Evolutionary conservation across 2,329 filamentous ascomycete genomes (phyloP).

Genomic region (Fusarium sp.): DNA sequence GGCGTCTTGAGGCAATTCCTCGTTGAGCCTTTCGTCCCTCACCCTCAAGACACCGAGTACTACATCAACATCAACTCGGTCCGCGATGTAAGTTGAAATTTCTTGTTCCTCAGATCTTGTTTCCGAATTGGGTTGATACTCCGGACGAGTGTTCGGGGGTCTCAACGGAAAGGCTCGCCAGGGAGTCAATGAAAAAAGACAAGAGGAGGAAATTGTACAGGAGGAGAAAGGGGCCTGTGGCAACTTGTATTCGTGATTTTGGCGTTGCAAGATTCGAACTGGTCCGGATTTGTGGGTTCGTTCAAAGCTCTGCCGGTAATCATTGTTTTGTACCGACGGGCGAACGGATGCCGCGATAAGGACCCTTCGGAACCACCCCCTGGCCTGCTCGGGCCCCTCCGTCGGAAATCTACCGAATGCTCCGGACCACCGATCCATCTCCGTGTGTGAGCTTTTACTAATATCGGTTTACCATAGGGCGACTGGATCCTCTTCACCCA

Average conservation of each 20-base stretch:
- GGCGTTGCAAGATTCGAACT: constrained; percentile 26
- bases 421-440: constrained; percentile 10
- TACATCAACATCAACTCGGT: constrained; percentile 99
- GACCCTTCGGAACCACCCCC: constrained; percentile 31
- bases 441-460: constrained; percentile 30
- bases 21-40: constrained; percentile 97
- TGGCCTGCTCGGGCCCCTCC: constrained; percentile 26
- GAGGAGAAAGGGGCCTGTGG: constrained; percentile 13
- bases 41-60: constrained; percentile 95
- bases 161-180: neutral
- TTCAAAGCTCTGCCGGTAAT: constrained; percentile 40
- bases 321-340: constrained; percentile 42
- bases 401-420: constrained; percentile 18
- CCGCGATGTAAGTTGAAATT: constrained; percentile 84
- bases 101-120: constrained; percentile 38
- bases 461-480: constrained; percentile 68
- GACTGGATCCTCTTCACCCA: constrained; percentile 99
- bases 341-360: constrained; percentile 53
- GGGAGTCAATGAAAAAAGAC: neutral
- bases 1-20: constrained; percentile 94
- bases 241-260: constrained; percentile 36
- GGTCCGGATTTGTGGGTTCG: constrained; percentile 39
- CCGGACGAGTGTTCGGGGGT: neutral
- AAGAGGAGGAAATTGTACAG: constrained; percentile 12
- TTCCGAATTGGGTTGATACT: constrained; percentile 5